These are phyloP conservation scores for Leishmania braziliensis DNA, from an alignment of 208 protist species.

Conservation along the genomic window DNA sequence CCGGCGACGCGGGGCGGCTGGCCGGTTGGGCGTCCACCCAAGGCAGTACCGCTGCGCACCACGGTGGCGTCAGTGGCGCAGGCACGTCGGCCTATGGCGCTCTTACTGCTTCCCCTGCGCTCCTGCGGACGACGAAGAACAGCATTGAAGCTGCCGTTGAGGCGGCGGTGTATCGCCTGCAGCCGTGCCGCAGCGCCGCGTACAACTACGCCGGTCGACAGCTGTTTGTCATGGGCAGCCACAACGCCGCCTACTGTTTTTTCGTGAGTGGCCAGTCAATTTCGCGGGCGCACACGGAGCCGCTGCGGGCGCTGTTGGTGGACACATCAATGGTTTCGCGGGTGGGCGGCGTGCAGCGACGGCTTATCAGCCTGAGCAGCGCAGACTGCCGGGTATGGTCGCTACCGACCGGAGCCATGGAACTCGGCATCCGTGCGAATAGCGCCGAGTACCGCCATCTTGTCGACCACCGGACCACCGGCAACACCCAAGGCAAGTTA, in stretches of 20 bases:
- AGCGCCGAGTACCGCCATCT: conserved; percentile 62
- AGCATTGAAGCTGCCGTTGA: conserved; percentile 44
- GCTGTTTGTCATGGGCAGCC: conserved; percentile 65
- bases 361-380: conserved; percentile 57
- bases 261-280: conserved; percentile 63
- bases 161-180: conserved; percentile 31
- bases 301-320: conserved; percentile 46
- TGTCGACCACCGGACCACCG: conserved; percentile 36
- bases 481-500: not conserved
- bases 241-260: conserved; percentile 70
- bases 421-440: conserved; percentile 68
- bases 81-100: not conserved
- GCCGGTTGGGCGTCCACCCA: not conserved
- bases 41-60: not conserved
- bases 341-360: conserved; percentile 17
- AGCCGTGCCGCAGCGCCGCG: conserved; percentile 51
- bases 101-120: not conserved
- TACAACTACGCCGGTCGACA: conserved; percentile 65
- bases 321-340: conserved; percentile 20
- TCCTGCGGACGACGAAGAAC: conserved; percentile 37
- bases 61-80: not conserved
- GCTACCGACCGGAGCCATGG: conserved; percentile 48
- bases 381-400: conserved; percentile 68
- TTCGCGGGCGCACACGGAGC: conserved; percentile 53
- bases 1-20: conserved; percentile 8